Conservation (phyloP, 768 basidiomycete genomes). For the Roridomyces roridus region DNA sequence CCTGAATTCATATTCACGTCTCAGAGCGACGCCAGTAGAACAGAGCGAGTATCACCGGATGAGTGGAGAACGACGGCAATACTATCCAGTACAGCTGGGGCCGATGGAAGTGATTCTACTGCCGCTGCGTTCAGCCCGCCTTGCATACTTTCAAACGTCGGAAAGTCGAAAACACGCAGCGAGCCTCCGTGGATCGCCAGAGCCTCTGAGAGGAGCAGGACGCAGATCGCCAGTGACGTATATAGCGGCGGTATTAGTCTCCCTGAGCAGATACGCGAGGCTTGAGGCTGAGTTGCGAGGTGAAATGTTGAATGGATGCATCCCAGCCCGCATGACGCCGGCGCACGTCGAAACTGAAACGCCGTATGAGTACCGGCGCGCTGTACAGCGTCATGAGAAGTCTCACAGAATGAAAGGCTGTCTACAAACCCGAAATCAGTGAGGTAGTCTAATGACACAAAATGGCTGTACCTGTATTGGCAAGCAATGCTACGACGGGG, state of each 20-base stretch:
- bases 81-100: not conserved
- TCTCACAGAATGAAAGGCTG: not conserved
- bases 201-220: not conserved
- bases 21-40: no score
- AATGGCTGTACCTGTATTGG: not conserved
- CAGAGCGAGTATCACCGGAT: not conserved
- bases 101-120: not conserved
- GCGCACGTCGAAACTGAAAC: no score
- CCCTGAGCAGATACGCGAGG: slow-evolving; percentile 31
- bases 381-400: not conserved
- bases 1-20: not conserved
- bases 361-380: no score
- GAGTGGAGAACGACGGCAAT: slow-evolving; percentile 5
- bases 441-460: not conserved
- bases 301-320: slow-evolving; percentile 26
- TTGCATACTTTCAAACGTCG: not conserved
- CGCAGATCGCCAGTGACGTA: not conserved
- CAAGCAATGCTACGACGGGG: not conserved
- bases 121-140: not conserved
- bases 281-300: slow-evolving; percentile 37
- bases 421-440: not conserved
- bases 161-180: not conserved
- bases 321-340: no score
- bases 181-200: not conserved
- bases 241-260: slow-evolving; percentile 5